Evolutionary conservation across 2,329 filamentous ascomycete species (phyloP).

Genomic region (Fusarium mangiferae): DNA sequence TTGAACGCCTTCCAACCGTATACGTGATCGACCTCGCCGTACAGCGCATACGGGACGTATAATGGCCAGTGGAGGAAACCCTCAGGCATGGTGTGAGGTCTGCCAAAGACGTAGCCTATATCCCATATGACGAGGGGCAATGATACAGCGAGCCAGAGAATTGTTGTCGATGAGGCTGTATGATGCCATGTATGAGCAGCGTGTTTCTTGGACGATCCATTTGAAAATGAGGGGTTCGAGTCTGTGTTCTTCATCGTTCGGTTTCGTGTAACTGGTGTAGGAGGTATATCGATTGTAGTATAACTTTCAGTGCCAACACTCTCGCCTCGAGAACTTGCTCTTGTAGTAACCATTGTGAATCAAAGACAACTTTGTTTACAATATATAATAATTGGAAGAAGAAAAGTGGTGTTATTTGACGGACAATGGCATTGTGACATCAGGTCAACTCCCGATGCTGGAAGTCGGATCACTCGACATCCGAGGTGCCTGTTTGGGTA

Average conservation of each 20-base stretch:
- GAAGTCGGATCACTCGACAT: conserved; percentile 13
- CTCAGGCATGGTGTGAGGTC: conserved; percentile 84
- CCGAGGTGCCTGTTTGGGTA: conserved; percentile 19
- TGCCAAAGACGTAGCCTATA: conserved; percentile 78
- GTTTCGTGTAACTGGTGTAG: conserved; percentile 30
- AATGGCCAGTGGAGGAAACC: conserved; percentile 77
- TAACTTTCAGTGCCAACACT: conserved; percentile 39
- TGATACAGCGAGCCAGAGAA: conserved; percentile 79
- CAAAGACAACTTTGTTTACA: too few relatives aligned
- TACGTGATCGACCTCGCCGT: conserved; percentile 81
- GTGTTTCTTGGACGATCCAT: conserved; percentile 21
- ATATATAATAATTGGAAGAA: not conserved
- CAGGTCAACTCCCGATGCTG: not conserved
- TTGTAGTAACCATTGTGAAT: conserved; percentile 52
- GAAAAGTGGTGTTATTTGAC: not conserved
- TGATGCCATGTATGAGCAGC: conserved; percentile 52
- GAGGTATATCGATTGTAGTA: conserved; percentile 12
- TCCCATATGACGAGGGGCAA: conserved; percentile 87
- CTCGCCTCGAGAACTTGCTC: conserved; percentile 49
- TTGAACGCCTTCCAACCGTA: conserved; percentile 82
- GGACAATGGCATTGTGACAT: not conserved
- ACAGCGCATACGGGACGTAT: conserved; percentile 82
- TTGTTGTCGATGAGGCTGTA: conserved; percentile 57
- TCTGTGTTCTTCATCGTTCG: conserved; percentile 18
- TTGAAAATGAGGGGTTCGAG: not conserved